Evolutionary conservation across 768 basidiomycete genomes (phyloP).

Genomic region (Megacollybia marginata): DNA sequence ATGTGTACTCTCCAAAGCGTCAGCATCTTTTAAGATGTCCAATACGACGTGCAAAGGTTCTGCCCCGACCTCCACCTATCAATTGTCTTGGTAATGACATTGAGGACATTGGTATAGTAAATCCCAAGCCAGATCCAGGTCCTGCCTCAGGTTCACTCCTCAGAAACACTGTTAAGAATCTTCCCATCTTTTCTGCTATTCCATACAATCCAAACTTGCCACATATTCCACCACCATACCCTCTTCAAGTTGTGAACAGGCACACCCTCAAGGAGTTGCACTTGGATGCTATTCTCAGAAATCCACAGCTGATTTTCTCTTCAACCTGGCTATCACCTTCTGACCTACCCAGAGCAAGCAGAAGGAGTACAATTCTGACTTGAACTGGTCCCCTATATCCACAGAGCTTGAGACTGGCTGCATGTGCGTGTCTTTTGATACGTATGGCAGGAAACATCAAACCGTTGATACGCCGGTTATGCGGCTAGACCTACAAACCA

Average conservation of each 20-base stretch:
- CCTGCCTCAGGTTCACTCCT: conserved; percentile 36
- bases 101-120: conserved; percentile 38
- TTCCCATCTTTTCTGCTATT: conserved; percentile 23
- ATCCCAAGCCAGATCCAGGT: conserved; percentile 31
- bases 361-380: conserved; percentile 65
- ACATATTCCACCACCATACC: conserved; percentile 61
- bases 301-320: conserved; percentile 86
- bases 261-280: conserved; percentile 82
- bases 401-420: conserved; percentile 77
- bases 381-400: conserved; percentile 79
- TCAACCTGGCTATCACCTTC: conserved; percentile 80
- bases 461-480: too few relatives aligned
- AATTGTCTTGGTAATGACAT: conserved; percentile 31
- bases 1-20: conserved; percentile 3
- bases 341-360: conserved; percentile 68
- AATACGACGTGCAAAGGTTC: conserved; percentile 4
- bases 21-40: background rate
- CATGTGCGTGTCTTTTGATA: conserved; percentile 74
- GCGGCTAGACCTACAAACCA: too few relatives aligned
- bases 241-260: conserved; percentile 79
- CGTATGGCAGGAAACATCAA: conserved; percentile 44
- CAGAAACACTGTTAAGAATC: conserved; percentile 9
- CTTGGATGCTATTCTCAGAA: conserved; percentile 76
- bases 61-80: conserved; percentile 19
- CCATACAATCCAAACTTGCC: conserved; percentile 38